These are phyloP conservation scores for Gymnopilus junonius DNA, from an alignment of 768 basidiomycete species.

Conservation along the genomic window DNA sequence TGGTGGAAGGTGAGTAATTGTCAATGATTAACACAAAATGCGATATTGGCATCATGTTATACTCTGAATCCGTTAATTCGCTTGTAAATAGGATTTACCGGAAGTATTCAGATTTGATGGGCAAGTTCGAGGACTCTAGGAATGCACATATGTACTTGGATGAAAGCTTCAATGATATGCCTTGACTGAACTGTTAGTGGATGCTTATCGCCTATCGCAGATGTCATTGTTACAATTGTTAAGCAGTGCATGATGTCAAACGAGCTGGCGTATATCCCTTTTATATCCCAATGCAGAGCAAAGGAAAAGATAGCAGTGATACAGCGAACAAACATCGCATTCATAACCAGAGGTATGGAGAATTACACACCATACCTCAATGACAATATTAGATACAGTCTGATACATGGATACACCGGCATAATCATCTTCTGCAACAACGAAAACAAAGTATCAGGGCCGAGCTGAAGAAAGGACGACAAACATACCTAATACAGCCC, in stretches of 20 bases:
- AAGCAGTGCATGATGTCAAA: not conserved
- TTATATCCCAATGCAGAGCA: not conserved
- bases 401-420: not conserved
- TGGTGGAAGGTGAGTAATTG: slow-evolving; percentile 64
- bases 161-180: not conserved
- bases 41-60: not conserved
- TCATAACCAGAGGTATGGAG: not conserved
- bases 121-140: not conserved
- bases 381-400: not conserved
- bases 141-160: not conserved
- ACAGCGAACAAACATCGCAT: not conserved
- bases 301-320: not conserved
- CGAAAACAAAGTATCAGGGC: not conserved
- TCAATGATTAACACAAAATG: not conserved
- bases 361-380: not conserved
- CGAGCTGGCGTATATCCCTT: not conserved
- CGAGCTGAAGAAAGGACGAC: not conserved
- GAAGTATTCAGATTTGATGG: slow-evolving; percentile 78
- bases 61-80: not conserved
- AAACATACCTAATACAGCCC: not conserved
- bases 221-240: too few species aligned
- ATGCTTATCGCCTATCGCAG: slow-evolving; percentile 1
- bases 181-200: not conserved
- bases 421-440: not conserved
- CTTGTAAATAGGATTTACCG: slow-evolving; percentile 46